Conservation (phyloP, 2,329 filamentous ascomycete species). For the Colletotrichum godetiae region DNA sequence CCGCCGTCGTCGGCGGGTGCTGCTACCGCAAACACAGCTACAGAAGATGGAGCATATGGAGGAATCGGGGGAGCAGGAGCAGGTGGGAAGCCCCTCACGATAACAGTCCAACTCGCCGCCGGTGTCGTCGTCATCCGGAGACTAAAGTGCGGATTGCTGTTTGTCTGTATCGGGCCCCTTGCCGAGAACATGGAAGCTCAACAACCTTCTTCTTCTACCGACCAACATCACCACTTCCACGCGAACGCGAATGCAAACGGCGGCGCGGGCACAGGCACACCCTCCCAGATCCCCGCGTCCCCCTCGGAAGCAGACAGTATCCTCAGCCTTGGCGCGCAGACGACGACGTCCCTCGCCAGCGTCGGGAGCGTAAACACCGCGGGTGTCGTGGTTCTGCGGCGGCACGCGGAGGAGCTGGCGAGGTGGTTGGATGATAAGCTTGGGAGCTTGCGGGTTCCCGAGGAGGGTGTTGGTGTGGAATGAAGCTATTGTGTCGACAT, state of each 20-base stretch:
- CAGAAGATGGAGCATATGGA: constrained; percentile 11
- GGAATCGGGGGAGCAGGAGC: neutral
- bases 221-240: constrained; percentile 34
- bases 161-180: constrained; percentile 68
- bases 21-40: constrained; percentile 24
- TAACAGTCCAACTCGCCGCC: constrained; percentile 69
- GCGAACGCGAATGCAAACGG: constrained; percentile 32
- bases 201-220: constrained; percentile 1
- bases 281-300: constrained; percentile 42
- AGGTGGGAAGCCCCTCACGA: constrained; percentile 51
- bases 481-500: constrained; percentile 6
- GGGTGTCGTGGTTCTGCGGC: constrained; percentile 62
- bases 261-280: constrained; percentile 43
- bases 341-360: constrained; percentile 53
- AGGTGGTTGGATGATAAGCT: constrained; percentile 71
- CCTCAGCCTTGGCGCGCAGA: constrained; percentile 56
- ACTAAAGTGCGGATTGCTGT: constrained; percentile 69
- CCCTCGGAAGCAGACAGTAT: constrained; percentile 61
- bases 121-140: constrained; percentile 69
- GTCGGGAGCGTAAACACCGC: constrained; percentile 53
- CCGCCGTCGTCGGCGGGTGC: constrained; percentile 30
- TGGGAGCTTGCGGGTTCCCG: constrained; percentile 62
- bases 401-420: constrained; percentile 69
- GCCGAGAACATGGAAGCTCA: constrained; percentile 40
- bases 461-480: constrained; percentile 59